A percentile compares a stretch with the other conserved stretches of the same genome.
Evolutionary conservation across 208 protist species (phyloP).

Genomic region (Trypanosoma conorhini): DNA sequence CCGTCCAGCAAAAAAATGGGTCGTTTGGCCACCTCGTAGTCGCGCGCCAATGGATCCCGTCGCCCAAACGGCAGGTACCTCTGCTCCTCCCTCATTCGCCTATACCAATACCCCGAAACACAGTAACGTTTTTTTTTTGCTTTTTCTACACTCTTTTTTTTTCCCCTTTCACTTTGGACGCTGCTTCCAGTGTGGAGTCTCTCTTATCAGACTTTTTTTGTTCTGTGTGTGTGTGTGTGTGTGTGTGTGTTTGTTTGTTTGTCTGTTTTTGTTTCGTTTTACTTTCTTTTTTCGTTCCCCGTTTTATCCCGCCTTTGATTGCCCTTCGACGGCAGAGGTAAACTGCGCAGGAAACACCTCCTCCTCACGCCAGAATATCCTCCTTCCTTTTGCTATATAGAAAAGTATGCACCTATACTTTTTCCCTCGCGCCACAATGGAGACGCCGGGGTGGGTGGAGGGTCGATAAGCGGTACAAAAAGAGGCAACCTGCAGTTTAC

Average conservation of each 20-base stretch:
- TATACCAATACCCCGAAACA: neutral
- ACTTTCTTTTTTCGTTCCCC: neutral
- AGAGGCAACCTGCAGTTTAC: neutral
- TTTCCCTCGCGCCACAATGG: neutral
- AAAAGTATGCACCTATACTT: neutral
- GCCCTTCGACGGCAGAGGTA: neutral
- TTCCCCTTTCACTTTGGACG: neutral
- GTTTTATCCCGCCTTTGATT: neutral
- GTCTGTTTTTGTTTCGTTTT: neutral
- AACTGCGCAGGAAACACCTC: neutral
- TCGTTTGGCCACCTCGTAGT: slow-evolving; percentile 88
- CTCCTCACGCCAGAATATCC: neutral
- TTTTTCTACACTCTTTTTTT: neutral
- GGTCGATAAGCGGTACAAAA: neutral
- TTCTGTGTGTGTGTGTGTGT: too few species aligned
- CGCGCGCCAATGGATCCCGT: slow-evolving; percentile 46
- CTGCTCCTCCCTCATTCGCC: neutral
- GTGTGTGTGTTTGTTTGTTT: neutral
- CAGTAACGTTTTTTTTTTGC: slow-evolving; percentile 5
- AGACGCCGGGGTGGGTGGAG: neutral
- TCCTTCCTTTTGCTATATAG: neutral
- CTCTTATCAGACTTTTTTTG: too few species aligned
- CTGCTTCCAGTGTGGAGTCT: too few species aligned
- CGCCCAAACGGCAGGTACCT: slow-evolving; percentile 13
- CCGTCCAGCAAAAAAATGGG: slow-evolving; percentile 76